phyloP scores from a whole-genome alignment of 768 basidiomycete species.

The Suillus variegatus region DNA sequence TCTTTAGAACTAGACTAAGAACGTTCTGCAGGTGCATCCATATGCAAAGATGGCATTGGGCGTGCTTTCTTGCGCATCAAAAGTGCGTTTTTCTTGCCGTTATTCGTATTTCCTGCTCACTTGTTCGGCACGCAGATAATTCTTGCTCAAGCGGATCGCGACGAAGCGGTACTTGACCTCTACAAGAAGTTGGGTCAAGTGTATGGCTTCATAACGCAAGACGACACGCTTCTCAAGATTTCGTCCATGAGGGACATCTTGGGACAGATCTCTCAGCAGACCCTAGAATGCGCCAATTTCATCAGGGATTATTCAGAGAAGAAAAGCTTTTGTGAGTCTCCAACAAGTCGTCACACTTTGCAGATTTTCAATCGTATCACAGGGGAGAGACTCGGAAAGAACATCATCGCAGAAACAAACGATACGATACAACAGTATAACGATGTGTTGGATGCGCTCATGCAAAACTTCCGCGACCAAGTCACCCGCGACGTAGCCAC shows the following conservation, averaged over 20 bases:
- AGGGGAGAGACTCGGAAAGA: too few species aligned
- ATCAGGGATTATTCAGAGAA: conserved; percentile 8
- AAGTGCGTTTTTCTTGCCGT: background rate
- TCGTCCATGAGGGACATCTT: background rate
- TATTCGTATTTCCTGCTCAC: too few species aligned
- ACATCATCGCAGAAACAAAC: too few species aligned
- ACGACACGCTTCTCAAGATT: background rate
- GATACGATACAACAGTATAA: too few species aligned
- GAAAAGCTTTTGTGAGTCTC: conserved; percentile 9
- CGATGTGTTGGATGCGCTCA: too few species aligned
- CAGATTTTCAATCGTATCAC: too few species aligned
- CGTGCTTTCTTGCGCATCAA: background rate
- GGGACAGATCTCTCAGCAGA: conserved; percentile 4
- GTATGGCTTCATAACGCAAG: conserved; percentile 6
- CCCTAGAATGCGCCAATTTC: conserved; percentile 9
- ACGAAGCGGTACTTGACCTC: background rate
- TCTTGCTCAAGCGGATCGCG: conserved; percentile 1
- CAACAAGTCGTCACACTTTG: too few species aligned
- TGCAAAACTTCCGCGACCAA: too few species aligned
- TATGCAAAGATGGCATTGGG: conserved; percentile 7
- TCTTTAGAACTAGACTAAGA: background rate
- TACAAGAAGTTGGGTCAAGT: background rate
- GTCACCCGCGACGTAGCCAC: background rate
- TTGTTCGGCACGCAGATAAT: background rate
- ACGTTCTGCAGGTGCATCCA: background rate